Evolutionary conservation across 2,329 filamentous ascomycete genomes (phyloP).

Genomic region (Neurospora sp.): DNA sequence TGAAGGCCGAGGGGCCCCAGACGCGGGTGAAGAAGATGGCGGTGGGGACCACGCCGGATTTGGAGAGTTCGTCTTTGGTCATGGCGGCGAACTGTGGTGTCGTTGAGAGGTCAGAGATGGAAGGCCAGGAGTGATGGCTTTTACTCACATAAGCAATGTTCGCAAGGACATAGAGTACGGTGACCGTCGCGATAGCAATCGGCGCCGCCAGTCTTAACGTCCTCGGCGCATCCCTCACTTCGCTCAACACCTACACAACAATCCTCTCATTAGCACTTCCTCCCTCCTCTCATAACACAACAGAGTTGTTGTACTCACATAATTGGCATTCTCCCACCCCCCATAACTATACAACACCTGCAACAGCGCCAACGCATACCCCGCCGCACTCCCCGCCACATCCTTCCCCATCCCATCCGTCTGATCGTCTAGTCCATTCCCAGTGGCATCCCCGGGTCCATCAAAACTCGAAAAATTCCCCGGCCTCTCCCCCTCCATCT

Average conservation of each 20-base stretch:
- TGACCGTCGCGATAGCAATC: slow-evolving; percentile 23
- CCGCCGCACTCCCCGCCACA: slow-evolving; percentile 11
- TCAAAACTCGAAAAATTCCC: slow-evolving; percentile 19
- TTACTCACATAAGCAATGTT: slow-evolving; percentile 26
- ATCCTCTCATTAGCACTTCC: too few species aligned
- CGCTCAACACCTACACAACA: slow-evolving; percentile 20
- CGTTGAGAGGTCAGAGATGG: not conserved
- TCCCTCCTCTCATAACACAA: too few species aligned
- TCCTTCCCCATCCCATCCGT: not conserved
- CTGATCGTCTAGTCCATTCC: not conserved
- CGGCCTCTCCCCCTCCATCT: slow-evolving; percentile 12
- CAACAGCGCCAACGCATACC: slow-evolving; percentile 24
- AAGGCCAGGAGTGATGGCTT: not conserved
- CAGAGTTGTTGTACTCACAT: slow-evolving; percentile 12
- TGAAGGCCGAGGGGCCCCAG: slow-evolving; percentile 21
- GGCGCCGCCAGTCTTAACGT: slow-evolving; percentile 26
- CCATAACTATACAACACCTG: slow-evolving; percentile 28
- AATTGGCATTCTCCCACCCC: slow-evolving; percentile 32
- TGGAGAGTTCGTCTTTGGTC: slow-evolving; percentile 19
- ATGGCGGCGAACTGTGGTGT: slow-evolving; percentile 20
- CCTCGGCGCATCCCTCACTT: slow-evolving; percentile 22
- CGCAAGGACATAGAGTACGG: slow-evolving; percentile 27
- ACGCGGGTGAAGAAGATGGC: slow-evolving; percentile 23
- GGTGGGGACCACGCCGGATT: slow-evolving; percentile 20
- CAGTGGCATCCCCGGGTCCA: slow-evolving; percentile 11